A percentile compares a stretch with the other conserved stretches of the same genome.
Conservation (phyloP, 768 basidiomycete genomes). For the Panellus pusillus region DNA sequence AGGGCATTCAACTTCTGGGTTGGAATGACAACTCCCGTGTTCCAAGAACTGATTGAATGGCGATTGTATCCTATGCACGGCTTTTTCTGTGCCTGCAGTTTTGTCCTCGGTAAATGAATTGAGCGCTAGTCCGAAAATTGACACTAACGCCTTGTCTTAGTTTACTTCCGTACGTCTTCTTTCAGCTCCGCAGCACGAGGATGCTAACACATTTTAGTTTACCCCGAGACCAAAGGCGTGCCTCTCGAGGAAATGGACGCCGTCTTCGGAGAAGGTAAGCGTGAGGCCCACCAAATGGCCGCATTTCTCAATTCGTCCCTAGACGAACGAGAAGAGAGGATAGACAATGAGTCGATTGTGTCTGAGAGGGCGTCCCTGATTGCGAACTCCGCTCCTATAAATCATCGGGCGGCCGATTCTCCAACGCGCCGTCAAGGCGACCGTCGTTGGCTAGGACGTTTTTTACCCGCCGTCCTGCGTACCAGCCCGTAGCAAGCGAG, state of each 20-base stretch:
- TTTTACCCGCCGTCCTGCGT: constrained; percentile 48
- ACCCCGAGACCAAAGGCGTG: constrained; percentile 85
- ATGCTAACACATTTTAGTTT: constrained; percentile 47
- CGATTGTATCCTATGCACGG: constrained; percentile 94
- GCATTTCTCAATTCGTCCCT: constrained; percentile 1
- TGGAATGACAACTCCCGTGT: constrained; percentile 80
- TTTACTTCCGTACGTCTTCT: constrained; percentile 68
- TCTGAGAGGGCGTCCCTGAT: constrained; percentile 60
- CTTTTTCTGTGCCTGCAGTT: constrained; percentile 86
- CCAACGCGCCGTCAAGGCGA: constrained; percentile 20
- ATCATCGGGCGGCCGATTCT: constrained; percentile 35
- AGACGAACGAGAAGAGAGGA: constrained; percentile 52
- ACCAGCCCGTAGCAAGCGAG: constrained; percentile 46
- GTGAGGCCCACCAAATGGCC: background rate
- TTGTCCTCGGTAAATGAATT: constrained; percentile 59
- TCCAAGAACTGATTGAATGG: constrained; percentile 90
- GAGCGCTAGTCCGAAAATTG: constrained; percentile 18
- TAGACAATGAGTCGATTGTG: constrained; percentile 52
- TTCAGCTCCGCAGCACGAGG: background rate
- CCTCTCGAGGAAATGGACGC: constrained; percentile 90
- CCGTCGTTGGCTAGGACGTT: constrained; percentile 50
- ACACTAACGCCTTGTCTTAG: constrained; percentile 32
- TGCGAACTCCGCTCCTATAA: constrained; percentile 36
- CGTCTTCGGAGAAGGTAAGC: constrained; percentile 83
- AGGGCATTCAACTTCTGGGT: constrained; percentile 88